Base-by-base conservation (phyloP, 306 rosid genomes). In the Psophocarpus tetragonolobus region DNA sequence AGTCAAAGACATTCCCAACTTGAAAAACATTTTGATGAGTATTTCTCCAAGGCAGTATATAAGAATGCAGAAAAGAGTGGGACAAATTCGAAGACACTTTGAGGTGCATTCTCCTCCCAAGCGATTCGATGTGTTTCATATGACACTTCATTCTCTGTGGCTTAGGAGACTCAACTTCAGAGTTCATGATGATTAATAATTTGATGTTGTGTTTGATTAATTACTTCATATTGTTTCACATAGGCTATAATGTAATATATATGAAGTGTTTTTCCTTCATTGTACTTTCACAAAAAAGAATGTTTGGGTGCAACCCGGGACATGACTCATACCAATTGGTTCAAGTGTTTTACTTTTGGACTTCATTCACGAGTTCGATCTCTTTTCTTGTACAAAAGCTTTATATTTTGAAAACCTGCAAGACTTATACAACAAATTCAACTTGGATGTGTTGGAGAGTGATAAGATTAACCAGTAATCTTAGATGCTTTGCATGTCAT, bases 141-240 rank as follows among this genome's bases (percentile, higher is more conserved):
- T 95, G 97, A 88, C 90, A n/a, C 90, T 95, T 10, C 99, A 95
- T 74, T 95, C 99, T 32, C 80, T 95, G 0, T 95, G 97, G 99
- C 91, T 95, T 8, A 84, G 97, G 84, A 89, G 99, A 80, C 47
- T 92, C 36, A 95, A 95, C 57, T 61, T 92, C 7, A 70, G 86
- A 74, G 20, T 94, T 21, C 82, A 65, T 15, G 76, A 91, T 29
- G 77, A 85, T 77, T 79, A 83, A 17, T 10, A 24, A 10, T 15
- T 45, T 44, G 4, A 20, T 15, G 32, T 4, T 0, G 4, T 56
- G 9, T 12, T 26, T 26, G 0, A 56, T 24, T 5, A 24, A 23
- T 24, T 4, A 4, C 63, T 56, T 27, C 1, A 7, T 50, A 2
- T 26, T 17, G 5, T 8, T 50, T 50, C 33, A 10, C 9, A 0